Evolutionary conservation across 495 filamentous ascomycete genomes (phyloP).

Genomic region (Melanomma pulvis-pyrius): DNA sequence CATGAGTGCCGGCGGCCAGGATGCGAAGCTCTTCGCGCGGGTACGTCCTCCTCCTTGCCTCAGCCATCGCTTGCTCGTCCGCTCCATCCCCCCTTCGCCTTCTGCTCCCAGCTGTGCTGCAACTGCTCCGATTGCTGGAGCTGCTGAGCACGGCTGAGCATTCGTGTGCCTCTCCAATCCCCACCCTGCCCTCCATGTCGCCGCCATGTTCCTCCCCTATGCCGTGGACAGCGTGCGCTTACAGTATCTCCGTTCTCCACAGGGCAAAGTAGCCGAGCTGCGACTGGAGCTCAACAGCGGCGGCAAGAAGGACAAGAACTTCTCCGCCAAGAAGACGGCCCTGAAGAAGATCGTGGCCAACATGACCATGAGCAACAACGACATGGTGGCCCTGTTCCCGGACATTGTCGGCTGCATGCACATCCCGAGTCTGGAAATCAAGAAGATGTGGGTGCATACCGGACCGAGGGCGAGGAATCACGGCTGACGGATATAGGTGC

Average conservation of each 20-base stretch:
- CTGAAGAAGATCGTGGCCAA: conserved; percentile 99
- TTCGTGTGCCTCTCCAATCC: not conserved
- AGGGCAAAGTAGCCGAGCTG: conserved; percentile 99
- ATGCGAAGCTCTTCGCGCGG: conserved; percentile 99
- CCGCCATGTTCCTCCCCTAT: conserved; percentile 38
- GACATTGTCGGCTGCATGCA: conserved; percentile 95
- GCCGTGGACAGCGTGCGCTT: conserved; percentile 27
- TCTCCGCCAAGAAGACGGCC: conserved; percentile 94
- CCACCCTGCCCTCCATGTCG: conserved; percentile 11
- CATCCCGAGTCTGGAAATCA: conserved; percentile 92
- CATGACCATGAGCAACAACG: conserved; percentile 99
- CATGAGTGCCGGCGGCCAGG: conserved; percentile 82
- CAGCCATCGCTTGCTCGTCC: conserved; percentile 39
- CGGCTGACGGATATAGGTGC: conserved; percentile 64
- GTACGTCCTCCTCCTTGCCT: conserved; percentile 63
- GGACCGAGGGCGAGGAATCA: not conserved
- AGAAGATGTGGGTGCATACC: conserved; percentile 82
- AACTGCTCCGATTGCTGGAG: too few relatives aligned
- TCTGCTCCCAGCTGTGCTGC: too few relatives aligned
- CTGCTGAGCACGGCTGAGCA: too few relatives aligned
- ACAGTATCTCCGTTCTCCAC: conserved; percentile 48
- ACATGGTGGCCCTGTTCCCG: conserved; percentile 97
- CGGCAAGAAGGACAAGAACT: conserved; percentile 98
- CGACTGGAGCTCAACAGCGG: conserved; percentile 90
- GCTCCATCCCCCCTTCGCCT: conserved; percentile 40